Evolutionary conservation across 805 yeast genomes (phyloP).

Genomic region (Vanderwaltozyma verrucispora): DNA sequence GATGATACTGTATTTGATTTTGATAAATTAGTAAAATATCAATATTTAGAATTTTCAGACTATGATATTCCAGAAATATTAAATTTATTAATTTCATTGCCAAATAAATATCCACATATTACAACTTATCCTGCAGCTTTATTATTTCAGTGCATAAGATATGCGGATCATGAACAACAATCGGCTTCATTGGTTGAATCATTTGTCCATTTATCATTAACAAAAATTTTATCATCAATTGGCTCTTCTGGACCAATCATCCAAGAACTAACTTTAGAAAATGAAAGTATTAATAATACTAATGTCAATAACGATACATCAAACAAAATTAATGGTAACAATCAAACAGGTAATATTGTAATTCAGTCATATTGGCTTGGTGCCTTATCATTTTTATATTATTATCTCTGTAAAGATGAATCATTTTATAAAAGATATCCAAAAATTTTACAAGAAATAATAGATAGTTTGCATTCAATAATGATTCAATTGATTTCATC

Average conservation of each 20-base stretch:
- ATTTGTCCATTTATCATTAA: slow-evolving; percentile 47
- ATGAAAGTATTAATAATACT: slow-evolving; percentile 13
- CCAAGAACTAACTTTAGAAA: slow-evolving; percentile 20
- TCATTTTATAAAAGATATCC: slow-evolving; percentile 47
- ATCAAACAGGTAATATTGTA: slow-evolving; percentile 50
- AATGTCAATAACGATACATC: slow-evolving; percentile 5
- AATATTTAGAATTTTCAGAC: slow-evolving; percentile 53
- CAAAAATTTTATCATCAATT: slow-evolving; percentile 45
- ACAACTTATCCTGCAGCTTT: slow-evolving; percentile 56
- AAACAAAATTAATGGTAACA: not conserved
- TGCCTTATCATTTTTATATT: slow-evolving; percentile 63
- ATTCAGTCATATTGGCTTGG: slow-evolving; percentile 82
- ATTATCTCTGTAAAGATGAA: slow-evolving; percentile 63
- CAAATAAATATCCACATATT: slow-evolving; percentile 40
- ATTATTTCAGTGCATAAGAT: slow-evolving; percentile 59
- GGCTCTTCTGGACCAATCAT: not conserved
- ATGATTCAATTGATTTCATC: slow-evolving; percentile 58
- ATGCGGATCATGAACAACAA: slow-evolving; percentile 45
- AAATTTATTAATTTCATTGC: slow-evolving; percentile 47
- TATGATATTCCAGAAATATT: slow-evolving; percentile 66
- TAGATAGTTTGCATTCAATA: slow-evolving; percentile 46
- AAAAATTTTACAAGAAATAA: slow-evolving; percentile 46
- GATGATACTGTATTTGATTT: slow-evolving; percentile 38
- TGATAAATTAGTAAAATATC: slow-evolving; percentile 42
- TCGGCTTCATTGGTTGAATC: slow-evolving; percentile 47